Percentiles rank a stretch among this genome's conserved stretches.
Evolutionary conservation across 2,329 filamentous ascomycete genomes (phyloP).

Genomic region (Alternaria incomplexa): DNA sequence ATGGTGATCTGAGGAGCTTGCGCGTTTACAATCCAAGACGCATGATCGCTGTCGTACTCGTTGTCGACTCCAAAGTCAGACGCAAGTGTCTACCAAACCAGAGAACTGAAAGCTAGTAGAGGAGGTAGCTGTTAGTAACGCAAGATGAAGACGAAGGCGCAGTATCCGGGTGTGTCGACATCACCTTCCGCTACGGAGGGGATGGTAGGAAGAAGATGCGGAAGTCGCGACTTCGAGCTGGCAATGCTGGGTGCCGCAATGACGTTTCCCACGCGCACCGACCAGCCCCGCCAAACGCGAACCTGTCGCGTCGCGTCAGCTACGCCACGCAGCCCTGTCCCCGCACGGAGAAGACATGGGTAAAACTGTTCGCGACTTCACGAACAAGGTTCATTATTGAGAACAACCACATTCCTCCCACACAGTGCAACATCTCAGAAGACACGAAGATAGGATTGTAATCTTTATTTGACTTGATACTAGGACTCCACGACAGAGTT

Average conservation of each 20-base stretch:
- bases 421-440: not conserved
- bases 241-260: not conserved
- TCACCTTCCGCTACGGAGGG: too few relatives aligned
- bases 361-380: not conserved
- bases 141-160: too few relatives aligned
- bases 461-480: not conserved
- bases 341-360: not conserved
- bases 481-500: not conserved
- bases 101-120: not conserved
- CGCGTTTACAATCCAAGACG: not conserved
- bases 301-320: not conserved
- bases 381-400: rapidly evolving
- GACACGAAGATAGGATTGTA: not conserved
- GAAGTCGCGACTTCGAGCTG: not conserved
- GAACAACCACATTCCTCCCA: not conserved
- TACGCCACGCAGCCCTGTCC: not conserved
- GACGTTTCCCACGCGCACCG: not conserved
- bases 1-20: not conserved
- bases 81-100: not conserved
- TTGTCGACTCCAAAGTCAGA: not conserved
- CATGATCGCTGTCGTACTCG: not conserved
- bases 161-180: too few relatives aligned
- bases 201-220: not conserved
- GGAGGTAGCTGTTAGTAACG: not conserved
- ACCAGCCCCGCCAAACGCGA: not conserved